A percentile compares a stretch with the other conserved stretches of the same genome.
These are phyloP conservation scores for Torulaspora indica DNA, from an alignment of 805 yeast genomes.

Conservation along the genomic window DNA sequence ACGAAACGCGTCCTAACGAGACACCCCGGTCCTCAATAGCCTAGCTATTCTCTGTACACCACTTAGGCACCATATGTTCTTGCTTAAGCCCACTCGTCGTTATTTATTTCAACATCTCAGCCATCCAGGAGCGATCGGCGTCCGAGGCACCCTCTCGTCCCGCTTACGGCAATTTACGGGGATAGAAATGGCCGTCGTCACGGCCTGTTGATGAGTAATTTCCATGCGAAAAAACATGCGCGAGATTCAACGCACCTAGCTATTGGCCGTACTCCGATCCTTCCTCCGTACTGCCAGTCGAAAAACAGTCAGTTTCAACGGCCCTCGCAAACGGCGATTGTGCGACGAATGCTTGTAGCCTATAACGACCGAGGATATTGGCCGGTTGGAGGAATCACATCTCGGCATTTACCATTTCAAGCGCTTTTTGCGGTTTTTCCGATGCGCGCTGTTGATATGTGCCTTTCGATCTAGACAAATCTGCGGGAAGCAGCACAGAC, in stretches of 20 bases:
- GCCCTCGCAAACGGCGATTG: not conserved
- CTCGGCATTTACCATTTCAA: not conserved
- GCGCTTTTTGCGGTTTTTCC: not conserved
- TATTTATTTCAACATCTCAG: not conserved
- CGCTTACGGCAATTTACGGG: not conserved
- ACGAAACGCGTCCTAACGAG: not conserved
- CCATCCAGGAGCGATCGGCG: not conserved
- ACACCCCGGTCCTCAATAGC: not conserved
- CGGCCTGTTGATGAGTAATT: not conserved
- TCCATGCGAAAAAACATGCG: conserved; percentile 3
- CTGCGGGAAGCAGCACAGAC: not conserved
- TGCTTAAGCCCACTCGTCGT: not conserved
- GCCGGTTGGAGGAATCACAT: not conserved
- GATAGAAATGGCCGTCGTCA: not conserved
- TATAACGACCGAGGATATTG: no score
- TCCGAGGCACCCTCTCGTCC: conserved; percentile 1
- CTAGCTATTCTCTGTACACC: not conserved
- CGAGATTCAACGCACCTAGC: not conserved
- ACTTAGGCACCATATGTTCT: no score
- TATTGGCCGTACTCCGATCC: conserved; percentile 1
- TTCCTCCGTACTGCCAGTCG: not conserved
- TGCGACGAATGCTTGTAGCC: no score
- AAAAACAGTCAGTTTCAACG: not conserved
- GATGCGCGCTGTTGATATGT: not conserved
- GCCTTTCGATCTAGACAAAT: not conserved